Evolutionary conservation across 306 rosid genomes (phyloP).

Genomic region (Vigna trinervia): DNA sequence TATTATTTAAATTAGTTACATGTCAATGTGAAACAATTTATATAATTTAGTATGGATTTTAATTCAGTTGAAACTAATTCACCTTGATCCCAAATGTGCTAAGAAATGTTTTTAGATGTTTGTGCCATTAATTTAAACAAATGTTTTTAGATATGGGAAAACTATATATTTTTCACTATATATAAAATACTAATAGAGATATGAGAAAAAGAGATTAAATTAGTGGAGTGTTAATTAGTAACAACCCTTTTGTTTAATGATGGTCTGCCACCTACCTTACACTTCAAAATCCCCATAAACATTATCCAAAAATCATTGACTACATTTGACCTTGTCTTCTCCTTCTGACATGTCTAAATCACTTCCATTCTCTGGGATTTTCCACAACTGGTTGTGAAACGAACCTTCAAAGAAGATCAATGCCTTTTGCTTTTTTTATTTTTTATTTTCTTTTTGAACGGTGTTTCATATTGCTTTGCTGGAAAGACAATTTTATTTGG

Average conservation of each 20-base stretch:
- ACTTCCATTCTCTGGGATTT: slow-evolving; percentile 36
- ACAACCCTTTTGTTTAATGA: neutral
- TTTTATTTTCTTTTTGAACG: neutral
- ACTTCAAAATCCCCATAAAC: neutral
- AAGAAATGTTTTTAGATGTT: neutral
- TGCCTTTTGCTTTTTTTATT: neutral
- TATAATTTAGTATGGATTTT: too few species aligned
- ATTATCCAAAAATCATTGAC: slow-evolving; percentile 22
- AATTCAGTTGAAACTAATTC: too few species aligned
- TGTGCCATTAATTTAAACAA: neutral
- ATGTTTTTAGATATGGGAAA: neutral
- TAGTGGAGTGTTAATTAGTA: neutral
- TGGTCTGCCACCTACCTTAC: neutral
- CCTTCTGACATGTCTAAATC: neutral
- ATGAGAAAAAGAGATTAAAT: neutral
- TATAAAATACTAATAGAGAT: too few species aligned
- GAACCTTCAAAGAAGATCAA: slow-evolving; percentile 21
- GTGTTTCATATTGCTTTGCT: slow-evolving; percentile 48
- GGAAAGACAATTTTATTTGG: slow-evolving; percentile 28
- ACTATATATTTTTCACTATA: neutral
- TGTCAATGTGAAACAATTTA: too few species aligned
- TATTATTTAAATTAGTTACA: too few species aligned
- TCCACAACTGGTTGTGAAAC: slow-evolving; percentile 19
- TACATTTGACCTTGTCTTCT: slow-evolving; percentile 8
- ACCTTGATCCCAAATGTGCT: too few species aligned